Conservation (phyloP, 2,329 filamentous ascomycete genomes). For the Diaporthe velutina region DNA sequence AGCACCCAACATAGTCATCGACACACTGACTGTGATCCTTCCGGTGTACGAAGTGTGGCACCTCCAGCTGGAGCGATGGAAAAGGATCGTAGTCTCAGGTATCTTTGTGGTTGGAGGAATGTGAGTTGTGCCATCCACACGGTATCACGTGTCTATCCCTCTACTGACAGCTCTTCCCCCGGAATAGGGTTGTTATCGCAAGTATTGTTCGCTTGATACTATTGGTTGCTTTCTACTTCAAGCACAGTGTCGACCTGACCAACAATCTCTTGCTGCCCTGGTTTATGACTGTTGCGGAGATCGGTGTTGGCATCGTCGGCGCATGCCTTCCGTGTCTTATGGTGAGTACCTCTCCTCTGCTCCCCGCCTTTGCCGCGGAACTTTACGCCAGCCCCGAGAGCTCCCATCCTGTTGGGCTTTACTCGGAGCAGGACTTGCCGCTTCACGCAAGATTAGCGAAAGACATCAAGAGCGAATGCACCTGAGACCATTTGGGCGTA, state of each 20-base stretch:
- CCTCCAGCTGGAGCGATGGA: conserved; percentile 21
- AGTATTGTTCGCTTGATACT: conserved; percentile 22
- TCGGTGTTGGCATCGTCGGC: conserved; percentile 15
- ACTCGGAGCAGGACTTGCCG: neutral
- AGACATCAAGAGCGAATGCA: neutral
- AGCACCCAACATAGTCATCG: conserved; percentile 15
- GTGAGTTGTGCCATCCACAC: neutral
- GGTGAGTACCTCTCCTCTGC: neutral
- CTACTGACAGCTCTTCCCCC: neutral
- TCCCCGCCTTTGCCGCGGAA: neutral
- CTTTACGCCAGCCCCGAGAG: no score
- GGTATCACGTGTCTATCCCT: neutral
- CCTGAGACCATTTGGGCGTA: no score
- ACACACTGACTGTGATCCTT: neutral
- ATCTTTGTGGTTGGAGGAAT: conserved; percentile 24
- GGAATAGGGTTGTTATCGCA: conserved; percentile 4
- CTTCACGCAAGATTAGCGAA: neutral
- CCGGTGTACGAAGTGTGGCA: conserved; percentile 26
- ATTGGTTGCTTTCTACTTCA: conserved; percentile 14
- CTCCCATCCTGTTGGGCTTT: neutral
- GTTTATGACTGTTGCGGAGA: conserved; percentile 18
- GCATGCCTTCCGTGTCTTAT: conserved; percentile 21
- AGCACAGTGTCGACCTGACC: conserved; percentile 2
- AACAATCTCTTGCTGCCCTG: conserved; percentile 13
- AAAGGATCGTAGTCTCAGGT: conserved; percentile 17